A percentile compares a stretch with the other conserved stretches of the same genome.
phyloP scores from a whole-genome alignment of 129 eudicot genomes.

The Chrysanthemum seticuspe region DNA sequence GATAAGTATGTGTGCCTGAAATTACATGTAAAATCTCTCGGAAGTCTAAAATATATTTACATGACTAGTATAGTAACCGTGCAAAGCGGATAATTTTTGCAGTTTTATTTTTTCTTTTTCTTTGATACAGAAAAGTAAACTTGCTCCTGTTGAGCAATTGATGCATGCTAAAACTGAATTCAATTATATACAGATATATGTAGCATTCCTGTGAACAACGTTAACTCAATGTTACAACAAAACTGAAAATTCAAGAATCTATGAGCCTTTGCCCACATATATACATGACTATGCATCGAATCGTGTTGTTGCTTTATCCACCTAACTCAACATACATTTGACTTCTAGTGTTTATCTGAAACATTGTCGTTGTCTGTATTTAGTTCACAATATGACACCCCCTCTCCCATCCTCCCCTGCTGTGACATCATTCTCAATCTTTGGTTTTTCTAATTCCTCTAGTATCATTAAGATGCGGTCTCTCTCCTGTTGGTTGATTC shows the following conservation, averaged over 20 bases:
- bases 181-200: slow-evolving; percentile 25
- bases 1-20: no score
- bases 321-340: no score
- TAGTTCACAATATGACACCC: slow-evolving; percentile 50
- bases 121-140: not conserved
- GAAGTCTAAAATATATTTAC: no score
- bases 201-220: slow-evolving; percentile 9
- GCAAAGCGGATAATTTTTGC: no score
- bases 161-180: slow-evolving; percentile 17
- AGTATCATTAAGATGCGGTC: slow-evolving; percentile 34
- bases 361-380: slow-evolving; percentile 29
- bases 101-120: no score
- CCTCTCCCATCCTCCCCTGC: slow-evolving; percentile 47
- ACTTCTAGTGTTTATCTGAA: slow-evolving; percentile 22
- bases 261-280: not conserved
- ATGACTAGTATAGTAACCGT: no score
- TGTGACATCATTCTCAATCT: not conserved
- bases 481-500: slow-evolving; percentile 35
- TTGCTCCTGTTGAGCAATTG: not conserved
- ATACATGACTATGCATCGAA: not conserved
- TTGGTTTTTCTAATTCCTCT: slow-evolving; percentile 28
- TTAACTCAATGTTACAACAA: slow-evolving; percentile 13
- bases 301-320: no score
- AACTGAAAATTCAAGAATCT: slow-evolving; percentile 2
- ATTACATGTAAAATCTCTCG: no score